Evolutionary conservation across 2,329 filamentous ascomycete genomes (phyloP).

Genomic region (Capronia americana): DNA sequence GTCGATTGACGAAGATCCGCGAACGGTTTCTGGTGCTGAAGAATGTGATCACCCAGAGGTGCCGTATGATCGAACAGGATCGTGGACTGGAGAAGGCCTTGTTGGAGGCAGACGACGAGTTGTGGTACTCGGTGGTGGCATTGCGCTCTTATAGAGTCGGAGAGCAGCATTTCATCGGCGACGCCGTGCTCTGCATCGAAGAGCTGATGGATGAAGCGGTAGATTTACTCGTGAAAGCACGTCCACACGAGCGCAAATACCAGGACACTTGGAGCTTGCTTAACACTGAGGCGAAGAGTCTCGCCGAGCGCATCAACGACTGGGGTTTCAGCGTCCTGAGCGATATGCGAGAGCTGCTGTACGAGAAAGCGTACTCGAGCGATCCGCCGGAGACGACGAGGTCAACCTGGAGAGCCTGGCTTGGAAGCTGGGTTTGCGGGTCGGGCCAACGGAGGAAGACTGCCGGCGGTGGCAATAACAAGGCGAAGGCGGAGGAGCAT

Average conservation of each 20-base stretch:
- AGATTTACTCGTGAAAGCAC: constrained; percentile 12
- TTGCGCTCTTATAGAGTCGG: constrained; percentile 11
- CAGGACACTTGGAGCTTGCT: background rate
- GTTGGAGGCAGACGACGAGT: constrained; percentile 9
- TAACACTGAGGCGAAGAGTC: constrained; percentile 4
- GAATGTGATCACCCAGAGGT: constrained; percentile 7
- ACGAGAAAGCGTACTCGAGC: background rate
- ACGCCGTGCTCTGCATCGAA: constrained; percentile 16
- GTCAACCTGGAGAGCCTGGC: constrained; percentile 1
- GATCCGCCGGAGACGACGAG: background rate
- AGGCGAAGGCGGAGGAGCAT: constrained; percentile 11
- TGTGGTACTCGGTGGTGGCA: constrained; percentile 3
- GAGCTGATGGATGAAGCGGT: constrained; percentile 10
- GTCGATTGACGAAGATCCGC: constrained; percentile 15
- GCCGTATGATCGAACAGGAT: constrained; percentile 13
- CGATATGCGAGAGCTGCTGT: constrained; percentile 1
- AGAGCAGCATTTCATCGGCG: constrained; percentile 23
- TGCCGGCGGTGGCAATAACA: background rate
- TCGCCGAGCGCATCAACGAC: background rate
- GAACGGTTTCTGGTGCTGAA: background rate
- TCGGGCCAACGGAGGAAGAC: background rate
- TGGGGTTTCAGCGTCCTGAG: background rate
- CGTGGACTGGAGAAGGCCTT: constrained; percentile 9
- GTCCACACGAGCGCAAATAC: background rate
- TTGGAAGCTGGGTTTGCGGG: background rate